Evolutionary conservation across 176 grass and related monocot genomes (phyloP).

Genomic region (Phoenix dactylifera): DNA sequence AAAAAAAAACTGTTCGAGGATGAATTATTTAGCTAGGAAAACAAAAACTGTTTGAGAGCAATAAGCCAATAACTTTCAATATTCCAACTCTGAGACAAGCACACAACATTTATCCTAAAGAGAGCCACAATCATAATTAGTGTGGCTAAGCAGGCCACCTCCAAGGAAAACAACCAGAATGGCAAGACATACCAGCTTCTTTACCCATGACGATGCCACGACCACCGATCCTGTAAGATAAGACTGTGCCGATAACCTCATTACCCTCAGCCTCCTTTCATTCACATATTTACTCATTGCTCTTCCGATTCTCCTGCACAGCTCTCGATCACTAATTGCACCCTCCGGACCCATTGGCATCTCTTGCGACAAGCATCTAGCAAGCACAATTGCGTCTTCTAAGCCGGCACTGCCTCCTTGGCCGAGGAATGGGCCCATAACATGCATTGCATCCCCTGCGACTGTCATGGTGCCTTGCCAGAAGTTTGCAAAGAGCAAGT

Average conservation of each 20-base stretch:
- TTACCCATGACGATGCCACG: conserved; percentile 10
- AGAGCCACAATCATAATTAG: conserved; percentile 30
- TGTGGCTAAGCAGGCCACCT: conserved; percentile 8
- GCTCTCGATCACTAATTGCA: neutral
- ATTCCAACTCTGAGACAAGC: neutral
- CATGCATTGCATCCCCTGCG: conserved; percentile 56
- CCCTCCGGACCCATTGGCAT: neutral
- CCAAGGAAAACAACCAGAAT: conserved; percentile 19
- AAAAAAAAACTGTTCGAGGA: no score
- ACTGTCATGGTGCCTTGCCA: conserved; percentile 27
- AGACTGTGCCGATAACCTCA: conserved; percentile 10
- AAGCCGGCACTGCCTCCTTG: conserved; percentile 34
- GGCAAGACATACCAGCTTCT: conserved; percentile 10
- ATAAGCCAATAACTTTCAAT: no score
- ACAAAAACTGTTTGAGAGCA: no score
- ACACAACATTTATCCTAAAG: conserved; percentile 10
- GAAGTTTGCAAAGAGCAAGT: conserved; percentile 16
- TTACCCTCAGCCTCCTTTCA: conserved; percentile 32
- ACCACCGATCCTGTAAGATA: conserved; percentile 11
- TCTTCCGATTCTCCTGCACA: conserved; percentile 8
- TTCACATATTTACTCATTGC: conserved; percentile 19
- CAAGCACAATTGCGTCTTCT: conserved; percentile 36
- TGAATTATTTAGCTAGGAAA: no score
- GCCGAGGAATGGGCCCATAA: conserved; percentile 38
- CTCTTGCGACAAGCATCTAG: conserved; percentile 15